Evolutionary conservation across 768 basidiomycete genomes (phyloP), one percentile per base, ranked within the genome.

Genomic region (Leccinum broughii): DNA sequence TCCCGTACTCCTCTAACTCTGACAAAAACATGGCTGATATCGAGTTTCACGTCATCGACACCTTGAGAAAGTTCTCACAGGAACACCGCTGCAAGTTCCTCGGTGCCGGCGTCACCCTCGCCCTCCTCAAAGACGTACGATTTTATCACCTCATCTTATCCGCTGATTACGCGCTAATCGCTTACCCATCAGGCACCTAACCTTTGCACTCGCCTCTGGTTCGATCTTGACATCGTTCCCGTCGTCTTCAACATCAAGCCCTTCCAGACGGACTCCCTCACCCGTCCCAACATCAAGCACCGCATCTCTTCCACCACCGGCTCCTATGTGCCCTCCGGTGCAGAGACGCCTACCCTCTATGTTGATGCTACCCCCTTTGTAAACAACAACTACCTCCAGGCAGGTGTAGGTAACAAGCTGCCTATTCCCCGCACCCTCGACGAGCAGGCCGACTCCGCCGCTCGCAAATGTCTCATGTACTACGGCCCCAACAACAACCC

Each of bases 51-150:
- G 79, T 92, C 63, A 68, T 90, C 58, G 75, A 84, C n/a, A 81
- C 82, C 11, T 72, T 93, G 55, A 83, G 85, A 70, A 84, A 85
- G 66, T 92, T 93, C 78, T 85, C 85, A 51, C 76, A 79, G 28
- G 87, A 89, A 64, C 92, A 93, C 71, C 74, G 92, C 24, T 89
- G 90, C 83, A 92, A 93, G 78, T 92, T 93, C 79, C 80, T 93
- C 62, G 90, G 90, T 65, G 88, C 88, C 5, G 92, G 92, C 66
- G 82, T 94, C 58, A 90, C 92, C 44, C 74, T 91, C 55, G 70
- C 77, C 26, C 79, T 94, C 60, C 80, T 92, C 66, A 83, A 81
- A 67, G 89, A 91, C 80, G 89, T 88, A 56, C 44, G 44, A 20
- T 44, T 70, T 70, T 65, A 55, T 41, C 57, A 44, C 55, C 61